Evolutionary conservation across 2,329 filamentous ascomycete genomes (phyloP).

Genomic region (Coleophoma crateriformis): DNA sequence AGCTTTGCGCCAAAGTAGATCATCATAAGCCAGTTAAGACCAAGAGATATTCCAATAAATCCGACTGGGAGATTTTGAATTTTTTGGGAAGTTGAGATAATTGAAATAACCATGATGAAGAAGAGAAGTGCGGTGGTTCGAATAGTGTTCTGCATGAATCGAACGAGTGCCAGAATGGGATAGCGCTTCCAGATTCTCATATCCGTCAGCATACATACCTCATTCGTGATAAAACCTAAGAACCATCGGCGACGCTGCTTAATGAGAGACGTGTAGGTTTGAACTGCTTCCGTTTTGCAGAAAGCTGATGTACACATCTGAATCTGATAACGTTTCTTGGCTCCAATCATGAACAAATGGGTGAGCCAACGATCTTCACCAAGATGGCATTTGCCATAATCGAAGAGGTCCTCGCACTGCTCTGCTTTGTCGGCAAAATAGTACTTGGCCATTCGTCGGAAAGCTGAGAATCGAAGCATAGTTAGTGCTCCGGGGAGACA

Average conservation of each 20-base stretch:
- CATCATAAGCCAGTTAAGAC: slow-evolving; percentile 93
- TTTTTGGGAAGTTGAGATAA: slow-evolving; percentile 77
- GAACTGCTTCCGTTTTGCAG: slow-evolving; percentile 96
- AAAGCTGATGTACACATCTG: slow-evolving; percentile 97
- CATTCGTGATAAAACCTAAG: slow-evolving; percentile 94
- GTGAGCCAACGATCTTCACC: slow-evolving; percentile 97
- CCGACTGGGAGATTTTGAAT: slow-evolving; percentile 79
- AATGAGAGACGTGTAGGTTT: slow-evolving; percentile 76
- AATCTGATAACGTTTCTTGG: slow-evolving; percentile 88
- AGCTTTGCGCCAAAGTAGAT: slow-evolving; percentile 88
- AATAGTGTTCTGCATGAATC: slow-evolving; percentile 95
- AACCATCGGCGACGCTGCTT: slow-evolving; percentile 98
- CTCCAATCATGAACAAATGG: slow-evolving; percentile 97
- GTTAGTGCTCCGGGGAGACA: slow-evolving; percentile 94
- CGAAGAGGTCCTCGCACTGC: slow-evolving; percentile 91
- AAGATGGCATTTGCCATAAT: slow-evolving; percentile 91
- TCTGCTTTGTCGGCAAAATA: slow-evolving; percentile 98
- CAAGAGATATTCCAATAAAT: slow-evolving; percentile 88
- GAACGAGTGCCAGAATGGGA: slow-evolving; percentile 76
- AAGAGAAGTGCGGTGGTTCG: slow-evolving; percentile 90
- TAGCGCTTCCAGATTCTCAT: slow-evolving; percentile 87
- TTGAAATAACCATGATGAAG: slow-evolving; percentile 84
- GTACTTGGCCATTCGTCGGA: slow-evolving; percentile 94
- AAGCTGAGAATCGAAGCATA: slow-evolving; percentile 92
- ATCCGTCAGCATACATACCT: slow-evolving; percentile 97